Base-by-base conservation (phyloP, 2,329 filamentous ascomycete genomes). In the Parasarocladium wereldwijsianum region DNA sequence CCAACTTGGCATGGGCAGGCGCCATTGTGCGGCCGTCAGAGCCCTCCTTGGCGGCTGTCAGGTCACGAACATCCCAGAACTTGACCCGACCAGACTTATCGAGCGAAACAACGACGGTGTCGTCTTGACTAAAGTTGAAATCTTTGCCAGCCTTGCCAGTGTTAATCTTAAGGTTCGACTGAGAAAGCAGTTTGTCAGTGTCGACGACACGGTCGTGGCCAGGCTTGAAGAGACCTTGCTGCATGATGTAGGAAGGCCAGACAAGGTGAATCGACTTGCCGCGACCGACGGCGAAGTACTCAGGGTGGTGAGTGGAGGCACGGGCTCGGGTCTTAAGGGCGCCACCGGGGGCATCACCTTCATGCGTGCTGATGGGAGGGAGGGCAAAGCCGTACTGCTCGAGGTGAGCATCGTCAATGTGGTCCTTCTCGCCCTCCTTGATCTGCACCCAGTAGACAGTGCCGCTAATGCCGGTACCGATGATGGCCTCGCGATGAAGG, bases 141-240 rank as follows among this genome's bases (percentile, higher is more conserved):
- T 98, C 90, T 55, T 98, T 98, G 38, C 86, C 90, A 40, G 90
- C 87, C 62, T 98, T 98, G 42, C 87, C 90, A 37, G 86, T 96
- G 42, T 87, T 84, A 54, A 98, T 93, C 56, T 86, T 92, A 40
- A 96, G 62, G 28, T 81, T 81, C 46, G 82, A 86, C 48, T 94
- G 79, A 47, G 77, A 76, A 40, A 90, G 71, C 38, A 93, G 84
- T 46, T 75, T 80, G 49, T 93, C 85, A 0, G 82, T 90, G 48
- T 94, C 81, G 36, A 93, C 84, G 31, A 75, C 60, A 24, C 71
- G 70, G 41, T 76, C 71, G 40, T 72, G 66, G 17, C 67, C 70
- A 29, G 66, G 56, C 52, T 74, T 75, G 54, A 77, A 69, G 22
- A 74, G 58, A 28, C 68, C 66, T 46, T 75, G 64, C 49, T 70